Base-by-base conservation (phyloP, 139 green algal species). In the Micromonas commoda region DNA sequence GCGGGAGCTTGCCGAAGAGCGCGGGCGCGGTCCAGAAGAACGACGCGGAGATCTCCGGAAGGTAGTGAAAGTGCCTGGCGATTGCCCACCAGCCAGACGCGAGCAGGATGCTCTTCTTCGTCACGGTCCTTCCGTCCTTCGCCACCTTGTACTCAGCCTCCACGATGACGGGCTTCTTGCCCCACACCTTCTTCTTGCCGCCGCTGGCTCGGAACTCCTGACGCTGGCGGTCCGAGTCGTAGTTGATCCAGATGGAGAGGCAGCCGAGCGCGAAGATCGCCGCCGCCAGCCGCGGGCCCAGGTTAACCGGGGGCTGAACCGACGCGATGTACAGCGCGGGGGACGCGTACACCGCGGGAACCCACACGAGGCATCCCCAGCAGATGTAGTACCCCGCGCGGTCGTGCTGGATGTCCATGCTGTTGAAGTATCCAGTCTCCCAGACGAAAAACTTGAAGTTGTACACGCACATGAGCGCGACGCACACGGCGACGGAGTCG, bases 361-460 rank as follows among this genome's bases (percentile, higher is more conserved):
- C 85, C 89, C 89, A 93, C 32, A 88, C 85, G 45, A 93, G 81
- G 80, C 88, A 91, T 26, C 90, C 89, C 86, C 85, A 93, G 79
- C 88, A 92, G 28, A 93, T 82, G 82, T 93, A 93, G 81, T 90
- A 93, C 2, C 89, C 88, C 33, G 89, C 90, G n/a, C 90, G 79
- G 81, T 94, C 90, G 67, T 94, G 90, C 57, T 81, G 79, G 64
- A 94, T 94, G 85, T 94, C 90, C 87, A 94, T 94, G 21, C 85
- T 88, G 24, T 70, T 73, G 88, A 85, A 92, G 81, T 94, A 94
- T 1, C 88, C 88, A 37, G 86, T 82, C 84, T 94, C 90, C 79
- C 78, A 89, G 68, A 75, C 64, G 84, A 91, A 91, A 74, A 92
- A 92, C 70, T 91, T 92, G 82, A 85, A 86, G 64, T 82, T 60